Percentiles rank a stretch among this genome's conserved stretches.
These are phyloP conservation scores for Gloeophyllum trabeum DNA, from an alignment of 768 basidiomycete genomes.

Conservation along the genomic window DNA sequence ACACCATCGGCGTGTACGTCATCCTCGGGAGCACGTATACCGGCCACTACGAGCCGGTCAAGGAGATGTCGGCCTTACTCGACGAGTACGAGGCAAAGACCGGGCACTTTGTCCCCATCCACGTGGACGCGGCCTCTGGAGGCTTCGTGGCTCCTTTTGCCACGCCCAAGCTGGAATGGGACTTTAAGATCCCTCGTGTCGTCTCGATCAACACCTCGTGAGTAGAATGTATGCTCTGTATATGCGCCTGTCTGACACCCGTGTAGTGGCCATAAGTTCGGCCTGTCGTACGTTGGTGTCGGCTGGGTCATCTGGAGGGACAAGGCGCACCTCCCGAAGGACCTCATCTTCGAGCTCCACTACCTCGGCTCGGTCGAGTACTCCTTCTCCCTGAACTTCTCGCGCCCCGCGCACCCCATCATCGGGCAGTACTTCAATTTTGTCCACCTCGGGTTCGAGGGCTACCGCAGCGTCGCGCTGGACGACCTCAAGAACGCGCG, in stretches of 20 bases:
- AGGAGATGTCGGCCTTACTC: slow-evolving; percentile 72
- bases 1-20: slow-evolving; percentile 60
- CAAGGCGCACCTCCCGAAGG: slow-evolving; percentile 47
- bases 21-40: slow-evolving; percentile 48
- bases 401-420: slow-evolving; percentile 49
- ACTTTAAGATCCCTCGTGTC: slow-evolving; percentile 48
- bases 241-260: neutral
- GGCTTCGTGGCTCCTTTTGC: slow-evolving; percentile 57
- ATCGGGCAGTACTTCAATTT: slow-evolving; percentile 57
- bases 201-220: slow-evolving; percentile 44
- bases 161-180: slow-evolving; percentile 42
- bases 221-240: neutral
- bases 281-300: slow-evolving; percentile 43
- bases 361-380: slow-evolving; percentile 56
- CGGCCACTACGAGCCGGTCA: slow-evolving; percentile 67
- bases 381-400: slow-evolving; percentile 58
- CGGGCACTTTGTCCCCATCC: slow-evolving; percentile 30
- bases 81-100: slow-evolving; percentile 39
- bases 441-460: slow-evolving; percentile 47
- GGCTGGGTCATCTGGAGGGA: slow-evolving; percentile 59
- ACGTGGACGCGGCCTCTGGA: slow-evolving; percentile 49
- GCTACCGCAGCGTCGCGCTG: slow-evolving; percentile 34
- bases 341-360: slow-evolving; percentile 55
- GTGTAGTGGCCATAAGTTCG: slow-evolving; percentile 42
- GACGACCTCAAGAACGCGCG: slow-evolving; percentile 48